Evolutionary conservation across 2,329 filamentous ascomycete genomes (phyloP).

Genomic region (Shiraia bambusicola): DNA sequence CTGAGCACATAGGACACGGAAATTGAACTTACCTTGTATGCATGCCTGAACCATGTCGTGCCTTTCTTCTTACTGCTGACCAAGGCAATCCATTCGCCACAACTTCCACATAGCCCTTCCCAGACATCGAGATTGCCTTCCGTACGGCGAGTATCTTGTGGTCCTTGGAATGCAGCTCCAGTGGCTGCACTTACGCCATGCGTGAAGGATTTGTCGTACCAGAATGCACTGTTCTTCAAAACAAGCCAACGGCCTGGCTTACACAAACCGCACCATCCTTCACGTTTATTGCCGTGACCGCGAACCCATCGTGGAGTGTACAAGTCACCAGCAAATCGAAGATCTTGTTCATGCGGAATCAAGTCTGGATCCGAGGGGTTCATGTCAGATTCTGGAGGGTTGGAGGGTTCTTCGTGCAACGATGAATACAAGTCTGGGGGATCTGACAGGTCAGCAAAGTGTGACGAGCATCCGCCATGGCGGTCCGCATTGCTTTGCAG

Average conservation of each 20-base stretch:
- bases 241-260: constrained; percentile 84
- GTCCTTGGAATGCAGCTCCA: constrained; percentile 75
- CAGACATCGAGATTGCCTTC: constrained; percentile 79
- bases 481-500: constrained; percentile 74
- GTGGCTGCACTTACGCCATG: constrained; percentile 84
- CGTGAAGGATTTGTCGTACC: constrained; percentile 90
- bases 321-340: constrained; percentile 77
- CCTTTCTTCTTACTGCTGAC: constrained; percentile 88
- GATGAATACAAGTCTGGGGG: constrained; percentile 76
- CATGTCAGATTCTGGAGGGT: constrained; percentile 79
- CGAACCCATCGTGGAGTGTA: constrained; percentile 85
- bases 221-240: constrained; percentile 86
- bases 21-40: constrained; percentile 69
- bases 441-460: constrained; percentile 72
- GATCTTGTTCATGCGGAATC: constrained; percentile 70
- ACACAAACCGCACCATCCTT: constrained; percentile 88
- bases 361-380: constrained; percentile 74
- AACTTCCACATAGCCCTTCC: constrained; percentile 77
- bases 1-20: constrained; percentile 9
- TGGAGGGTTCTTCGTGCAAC: constrained; percentile 70
- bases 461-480: constrained; percentile 61
- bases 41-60: constrained; percentile 89
- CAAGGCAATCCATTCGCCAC: constrained; percentile 77
- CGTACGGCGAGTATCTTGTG: constrained; percentile 72
- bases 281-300: constrained; percentile 82